phyloP scores from a whole-genome alignment of 768 basidiomycete species.

The Termitomyces sp. region DNA sequence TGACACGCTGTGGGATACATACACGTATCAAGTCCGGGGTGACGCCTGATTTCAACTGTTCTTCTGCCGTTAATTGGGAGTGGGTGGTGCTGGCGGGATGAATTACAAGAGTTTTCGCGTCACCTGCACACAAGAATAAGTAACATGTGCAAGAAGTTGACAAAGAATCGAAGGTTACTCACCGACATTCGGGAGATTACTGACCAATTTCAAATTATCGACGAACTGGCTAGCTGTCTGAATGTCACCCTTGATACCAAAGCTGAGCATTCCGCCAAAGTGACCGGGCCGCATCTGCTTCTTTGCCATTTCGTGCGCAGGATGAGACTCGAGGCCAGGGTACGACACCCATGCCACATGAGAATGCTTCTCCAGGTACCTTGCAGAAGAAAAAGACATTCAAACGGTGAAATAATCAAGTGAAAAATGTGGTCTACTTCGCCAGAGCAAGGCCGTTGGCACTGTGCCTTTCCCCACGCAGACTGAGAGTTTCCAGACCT shows the following conservation, averaged over 20 bases:
- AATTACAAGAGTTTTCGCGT: conserved; percentile 78
- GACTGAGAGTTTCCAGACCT: conserved; percentile 70
- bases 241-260: conserved; percentile 62
- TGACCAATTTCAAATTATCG: conserved; percentile 65
- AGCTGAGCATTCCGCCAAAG: conserved; percentile 73
- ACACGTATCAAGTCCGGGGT: conserved; percentile 73
- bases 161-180: conserved; percentile 11
- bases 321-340: conserved; percentile 59
- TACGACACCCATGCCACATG: conserved; percentile 76
- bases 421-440: conserved; percentile 21
- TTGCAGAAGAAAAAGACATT: conserved; percentile 3
- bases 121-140: conserved; percentile 27
- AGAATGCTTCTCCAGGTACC: conserved; percentile 59
- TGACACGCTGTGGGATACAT: conserved; percentile 10
- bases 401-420: conserved; percentile 4
- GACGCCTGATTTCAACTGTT: conserved; percentile 62
- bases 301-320: conserved; percentile 53
- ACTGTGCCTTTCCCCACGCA: conserved; percentile 66
- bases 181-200: conserved; percentile 71
- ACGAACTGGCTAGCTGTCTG: conserved; percentile 53
- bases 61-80: conserved; percentile 54
- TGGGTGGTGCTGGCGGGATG: conserved; percentile 79
- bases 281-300: conserved; percentile 45
- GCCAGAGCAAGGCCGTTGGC: conserved; percentile 70
- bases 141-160: not conserved